Evolutionary conservation across 108 stramenopile species (phyloP), one percentile per base, ranked within the genome.

Genomic region (Skeletonema marinoi): DNA sequence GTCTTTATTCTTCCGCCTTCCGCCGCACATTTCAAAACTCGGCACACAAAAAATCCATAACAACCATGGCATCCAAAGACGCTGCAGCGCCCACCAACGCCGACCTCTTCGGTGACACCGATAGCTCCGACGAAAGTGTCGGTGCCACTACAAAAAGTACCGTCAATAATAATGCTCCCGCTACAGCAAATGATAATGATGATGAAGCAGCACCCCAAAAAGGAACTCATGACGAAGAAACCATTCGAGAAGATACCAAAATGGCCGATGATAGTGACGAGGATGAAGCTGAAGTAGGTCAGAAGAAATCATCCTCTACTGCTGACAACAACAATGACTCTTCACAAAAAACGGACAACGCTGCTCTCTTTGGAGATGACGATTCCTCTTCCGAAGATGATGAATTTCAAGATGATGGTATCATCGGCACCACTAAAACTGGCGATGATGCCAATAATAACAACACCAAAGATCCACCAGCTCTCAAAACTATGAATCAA

Each of bases 191-290:
- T 8, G 10, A 44, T 3, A 44, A 44, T 16, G 42, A 44, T 6
- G 42, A 44, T 16, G 42, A 60, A 12, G 19, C 0, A 39, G 38
- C 33, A 35, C 6, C 33, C 33, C 33, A 35, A 35, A 35, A 35
- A 35, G 33, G 0, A 25, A 25, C 25, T 0, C 25, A 30, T 10
- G 29, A 30, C 10, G 32, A 32, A 2, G 32, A 16, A 3, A 44
- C 12, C 8, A 44, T 19, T 21, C 51, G 51, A 25, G 51, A 54
- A 25, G 51, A 54, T 54, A 54, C 51, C 51, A 54, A 54, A 54
- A 82, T 87, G 82, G 89, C 80, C 54, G 63, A 66, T 10, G 63
- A 66, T 10, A 68, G 39, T 42, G 86, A 76, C 2, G 88, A 85
- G 36, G 88, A 80, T 11, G 76, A 36, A 14, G 68, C 4, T 31